Percentiles rank a stretch among this genome's conserved stretches.
Conservation (phyloP, 2,329 filamentous ascomycete genomes). For the Trichophyton schoenleinii region DNA sequence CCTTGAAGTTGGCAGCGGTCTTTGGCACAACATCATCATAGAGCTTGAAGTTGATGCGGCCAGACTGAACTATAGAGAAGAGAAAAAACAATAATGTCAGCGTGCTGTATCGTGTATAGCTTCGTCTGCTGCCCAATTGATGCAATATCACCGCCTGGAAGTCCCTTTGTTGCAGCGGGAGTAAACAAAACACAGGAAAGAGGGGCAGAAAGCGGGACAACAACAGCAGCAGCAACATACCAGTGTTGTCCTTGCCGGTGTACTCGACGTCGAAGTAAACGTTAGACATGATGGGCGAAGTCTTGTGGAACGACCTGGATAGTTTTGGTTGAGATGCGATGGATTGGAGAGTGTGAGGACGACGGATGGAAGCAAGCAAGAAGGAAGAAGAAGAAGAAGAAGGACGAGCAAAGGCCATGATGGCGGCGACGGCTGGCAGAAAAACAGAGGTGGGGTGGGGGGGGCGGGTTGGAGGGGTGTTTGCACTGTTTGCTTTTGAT, state of each 20-base stretch:
- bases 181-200: slow-evolving; percentile 1
- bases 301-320: slow-evolving; percentile 43
- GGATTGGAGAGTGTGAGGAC: slow-evolving; percentile 18
- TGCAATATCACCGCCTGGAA: background rate
- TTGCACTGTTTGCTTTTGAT: background rate
- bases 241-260: slow-evolving; percentile 42
- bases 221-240: slow-evolving; percentile 22
- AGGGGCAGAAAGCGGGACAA: background rate
- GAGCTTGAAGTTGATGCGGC: slow-evolving; percentile 80
- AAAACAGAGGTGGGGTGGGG: slow-evolving; percentile 12
- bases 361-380: slow-evolving; percentile 10
- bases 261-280: slow-evolving; percentile 64
- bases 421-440: slow-evolving; percentile 14
- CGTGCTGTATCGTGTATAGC: background rate
- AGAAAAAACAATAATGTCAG: background rate
- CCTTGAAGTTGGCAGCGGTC: slow-evolving; percentile 74
- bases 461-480: background rate
- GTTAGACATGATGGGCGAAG: slow-evolving; percentile 61
- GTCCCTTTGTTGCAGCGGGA: background rate
- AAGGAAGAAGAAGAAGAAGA: slow-evolving; percentile 16
- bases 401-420: slow-evolving; percentile 13
- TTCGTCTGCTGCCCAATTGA: background rate
- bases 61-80: slow-evolving; percentile 48
- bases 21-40: slow-evolving; percentile 77
- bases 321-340: slow-evolving; percentile 26